These are phyloP conservation scores for Macrophomina tecta DNA, from an alignment of 2,329 filamentous ascomycete species.

Conservation along the genomic window DNA sequence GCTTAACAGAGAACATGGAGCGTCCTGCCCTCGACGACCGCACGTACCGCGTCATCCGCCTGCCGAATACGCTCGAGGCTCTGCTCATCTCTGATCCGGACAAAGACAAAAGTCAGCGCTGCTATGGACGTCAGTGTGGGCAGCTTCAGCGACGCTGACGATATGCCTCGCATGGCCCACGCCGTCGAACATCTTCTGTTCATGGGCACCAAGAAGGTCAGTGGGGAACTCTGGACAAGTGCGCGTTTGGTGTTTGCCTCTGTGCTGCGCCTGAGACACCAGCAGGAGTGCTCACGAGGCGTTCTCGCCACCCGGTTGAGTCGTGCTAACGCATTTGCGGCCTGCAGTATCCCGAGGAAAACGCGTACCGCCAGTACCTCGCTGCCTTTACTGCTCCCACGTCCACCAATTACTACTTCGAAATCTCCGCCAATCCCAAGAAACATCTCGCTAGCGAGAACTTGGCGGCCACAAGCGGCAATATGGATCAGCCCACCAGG, in stretches of 20 bases:
- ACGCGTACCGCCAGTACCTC: slow-evolving; percentile 93
- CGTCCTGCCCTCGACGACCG: slow-evolving; percentile 86
- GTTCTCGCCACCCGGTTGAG: too few relatives aligned
- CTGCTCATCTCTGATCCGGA: slow-evolving; percentile 91
- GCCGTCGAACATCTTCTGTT: slow-evolving; percentile 96
- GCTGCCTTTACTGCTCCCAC: slow-evolving; percentile 91
- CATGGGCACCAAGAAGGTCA: slow-evolving; percentile 95
- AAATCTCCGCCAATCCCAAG: slow-evolving; percentile 79
- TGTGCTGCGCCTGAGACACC: background rate
- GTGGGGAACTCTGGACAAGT: slow-evolving; percentile 30
- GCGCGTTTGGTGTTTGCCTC: background rate
- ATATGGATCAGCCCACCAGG: slow-evolving; percentile 44
- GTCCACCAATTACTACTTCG: slow-evolving; percentile 98
- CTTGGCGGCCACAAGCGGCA: slow-evolving; percentile 46
- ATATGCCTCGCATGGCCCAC: slow-evolving; percentile 94
- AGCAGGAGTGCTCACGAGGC: background rate
- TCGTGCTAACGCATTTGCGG: slow-evolving; percentile 16
- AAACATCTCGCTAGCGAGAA: slow-evolving; percentile 58
- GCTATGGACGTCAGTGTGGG: slow-evolving; percentile 95
- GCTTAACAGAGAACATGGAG: slow-evolving; percentile 72
- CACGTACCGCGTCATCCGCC: slow-evolving; percentile 82
- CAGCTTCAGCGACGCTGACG: slow-evolving; percentile 88
- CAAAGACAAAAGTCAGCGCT: slow-evolving; percentile 95
- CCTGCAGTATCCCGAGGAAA: slow-evolving; percentile 82
- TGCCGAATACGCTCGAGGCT: slow-evolving; percentile 87